These are phyloP conservation scores for Oldenlandia corymbosa DNA, from an alignment of 257 asterid species.

Conservation along the genomic window DNA sequence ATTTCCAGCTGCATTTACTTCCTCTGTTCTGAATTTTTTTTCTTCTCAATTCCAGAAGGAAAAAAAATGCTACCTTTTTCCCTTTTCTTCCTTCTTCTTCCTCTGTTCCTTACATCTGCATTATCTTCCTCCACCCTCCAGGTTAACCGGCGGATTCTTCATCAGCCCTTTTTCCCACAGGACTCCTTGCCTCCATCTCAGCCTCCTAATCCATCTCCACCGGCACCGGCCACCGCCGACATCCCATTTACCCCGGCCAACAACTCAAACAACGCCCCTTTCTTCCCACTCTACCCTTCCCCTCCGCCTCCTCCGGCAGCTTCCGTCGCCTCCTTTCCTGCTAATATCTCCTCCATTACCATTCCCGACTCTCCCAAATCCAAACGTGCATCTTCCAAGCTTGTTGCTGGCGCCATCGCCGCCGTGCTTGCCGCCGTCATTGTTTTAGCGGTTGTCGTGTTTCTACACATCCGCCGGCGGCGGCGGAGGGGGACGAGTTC, in stretches of 20 bases:
- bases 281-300: constrained; percentile 37
- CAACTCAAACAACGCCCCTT: constrained; percentile 40
- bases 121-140: constrained; percentile 16
- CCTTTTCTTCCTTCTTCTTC: neutral
- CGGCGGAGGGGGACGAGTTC: constrained; percentile 23
- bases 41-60: neutral
- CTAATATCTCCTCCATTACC: constrained; percentile 48
- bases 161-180: constrained; percentile 54
- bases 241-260: constrained; percentile 22
- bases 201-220: constrained; percentile 36
- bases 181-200: constrained; percentile 38
- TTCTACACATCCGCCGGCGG: constrained; percentile 52
- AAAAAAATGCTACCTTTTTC: constrained; percentile 11
- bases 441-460: constrained; percentile 46
- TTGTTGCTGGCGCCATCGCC: constrained; percentile 49
- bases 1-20: neutral
- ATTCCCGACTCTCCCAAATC: constrained; percentile 46
- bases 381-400: constrained; percentile 45
- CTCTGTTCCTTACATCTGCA: constrained; percentile 8
- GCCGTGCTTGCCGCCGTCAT: constrained; percentile 53
- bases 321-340: constrained; percentile 60
- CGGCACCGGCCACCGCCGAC: constrained; percentile 33
- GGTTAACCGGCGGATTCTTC: constrained; percentile 62
- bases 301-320: constrained; percentile 59
- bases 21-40: neutral